Evolutionary conservation across 192 early-diverging fungal genomes (phyloP), one percentile per base, ranked within the genome.

Genomic region (Geranomyces michiganensis): DNA sequence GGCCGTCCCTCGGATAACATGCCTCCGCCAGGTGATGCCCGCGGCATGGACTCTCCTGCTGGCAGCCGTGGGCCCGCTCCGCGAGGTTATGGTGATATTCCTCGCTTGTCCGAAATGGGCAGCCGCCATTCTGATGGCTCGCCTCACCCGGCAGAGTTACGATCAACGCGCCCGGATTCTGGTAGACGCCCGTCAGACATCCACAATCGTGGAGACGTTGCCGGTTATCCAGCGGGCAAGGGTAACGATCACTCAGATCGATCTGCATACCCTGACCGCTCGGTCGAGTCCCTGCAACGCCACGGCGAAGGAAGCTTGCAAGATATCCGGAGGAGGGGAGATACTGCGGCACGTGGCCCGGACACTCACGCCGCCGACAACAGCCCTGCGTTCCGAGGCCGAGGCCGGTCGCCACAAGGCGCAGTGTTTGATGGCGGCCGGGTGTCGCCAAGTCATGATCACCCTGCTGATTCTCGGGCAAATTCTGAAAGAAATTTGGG

Each of bases 231-330:
- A 26, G 24, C 7, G 4, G 17, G 17, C 19, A 53, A 53, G 17
- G 7, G n/a, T 7, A 53, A 53, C 51, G 51, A 53, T 17, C 51
- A 53, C 24, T 26, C 51, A 2, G 51, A 53, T 4, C 51, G 51
- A 53, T 53, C 51, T 8, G 7, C 51, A n/a, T 53, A 53, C 24
- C n/a, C 51, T 24, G 51, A 53, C 51, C 51, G 51, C 24, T 53
- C 51, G 36, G 36, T 41, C 51, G 51, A 53, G 24, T 24, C 24
- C n/a, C 15, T 53, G n/a, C 24, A n/a, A 53, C 51, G 51, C 24
- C 51, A 53, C 17, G 51, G 7, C 17, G 51, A 53, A 53, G 24
- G 51, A 6, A 53, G 51, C 24, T 53, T 26, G 51, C 51, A 53
- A 53, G 51, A 53, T 26, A 53, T n/a, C 15, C 19, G 51, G 51